These are phyloP conservation scores for Chrysoporthe austroafricana DNA, from an alignment of 2,329 filamentous ascomycete species.

Conservation along the genomic window DNA sequence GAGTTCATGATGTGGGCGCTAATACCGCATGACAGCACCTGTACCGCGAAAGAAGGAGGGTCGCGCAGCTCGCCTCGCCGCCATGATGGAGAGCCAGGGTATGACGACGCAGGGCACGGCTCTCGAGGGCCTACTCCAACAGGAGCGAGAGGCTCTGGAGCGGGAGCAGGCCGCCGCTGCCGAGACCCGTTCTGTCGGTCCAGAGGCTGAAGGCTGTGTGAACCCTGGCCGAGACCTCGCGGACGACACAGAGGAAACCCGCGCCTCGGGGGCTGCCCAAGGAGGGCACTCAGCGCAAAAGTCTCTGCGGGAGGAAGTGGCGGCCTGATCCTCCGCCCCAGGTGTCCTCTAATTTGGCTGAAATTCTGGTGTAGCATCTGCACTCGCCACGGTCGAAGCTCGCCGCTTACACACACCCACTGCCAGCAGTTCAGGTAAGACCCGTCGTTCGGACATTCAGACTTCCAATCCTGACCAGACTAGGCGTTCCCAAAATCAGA, in stretches of 20 bases:
- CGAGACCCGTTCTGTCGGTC: slow-evolving; percentile 4
- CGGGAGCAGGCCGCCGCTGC: slow-evolving; percentile 19
- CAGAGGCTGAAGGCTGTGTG: slow-evolving; percentile 3
- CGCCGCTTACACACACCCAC: background rate
- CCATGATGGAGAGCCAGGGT: slow-evolving; percentile 53
- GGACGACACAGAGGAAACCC: background rate
- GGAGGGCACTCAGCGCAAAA: background rate
- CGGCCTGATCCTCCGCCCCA: background rate
- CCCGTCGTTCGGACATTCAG: background rate
- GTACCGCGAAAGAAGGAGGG: slow-evolving; percentile 60
- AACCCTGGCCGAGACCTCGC: slow-evolving; percentile 13
- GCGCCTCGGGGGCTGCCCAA: background rate
- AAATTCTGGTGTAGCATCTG: background rate
- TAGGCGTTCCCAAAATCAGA: background rate
- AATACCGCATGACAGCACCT: slow-evolving; percentile 43
- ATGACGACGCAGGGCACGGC: slow-evolving; percentile 32
- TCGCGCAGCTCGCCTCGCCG: slow-evolving; percentile 56
- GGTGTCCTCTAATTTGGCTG: background rate
- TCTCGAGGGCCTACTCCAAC: slow-evolving; percentile 28
- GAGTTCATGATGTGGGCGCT: background rate
- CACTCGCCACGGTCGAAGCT: background rate
- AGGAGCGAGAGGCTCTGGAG: slow-evolving; percentile 27
- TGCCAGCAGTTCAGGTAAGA: background rate
- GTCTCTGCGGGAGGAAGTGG: background rate
- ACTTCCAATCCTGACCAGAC: background rate